Conservation (phyloP, 108 stramenopile species). For the Nitzschia sp. region DNA sequence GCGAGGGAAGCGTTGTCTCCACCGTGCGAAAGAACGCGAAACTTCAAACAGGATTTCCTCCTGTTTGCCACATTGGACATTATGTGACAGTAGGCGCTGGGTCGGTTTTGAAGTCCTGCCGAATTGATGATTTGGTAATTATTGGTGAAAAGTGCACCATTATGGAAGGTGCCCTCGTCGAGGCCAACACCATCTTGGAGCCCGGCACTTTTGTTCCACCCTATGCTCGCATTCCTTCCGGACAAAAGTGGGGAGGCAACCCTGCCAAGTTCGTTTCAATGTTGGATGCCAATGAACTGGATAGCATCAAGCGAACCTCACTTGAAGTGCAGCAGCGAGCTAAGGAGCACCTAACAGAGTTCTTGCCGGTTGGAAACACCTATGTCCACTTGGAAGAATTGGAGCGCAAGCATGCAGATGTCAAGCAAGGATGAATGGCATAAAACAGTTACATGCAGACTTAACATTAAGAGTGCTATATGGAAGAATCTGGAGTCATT, state of each 20-base stretch:
- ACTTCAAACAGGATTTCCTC: constrained; percentile 79
- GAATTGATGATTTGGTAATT: constrained; percentile 80
- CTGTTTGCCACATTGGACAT: constrained; percentile 83
- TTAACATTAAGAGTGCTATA: too few relatives aligned
- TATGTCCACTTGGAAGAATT: constrained; percentile 90
- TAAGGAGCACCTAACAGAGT: constrained; percentile 86
- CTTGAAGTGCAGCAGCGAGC: constrained; percentile 66
- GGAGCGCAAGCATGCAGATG: constrained; percentile 49
- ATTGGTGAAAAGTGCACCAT: constrained; percentile 91
- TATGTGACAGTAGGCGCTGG: constrained; percentile 82
- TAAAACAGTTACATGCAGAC: too few relatives aligned
- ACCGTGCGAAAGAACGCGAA: constrained; percentile 66
- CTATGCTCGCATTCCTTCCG: constrained; percentile 83
- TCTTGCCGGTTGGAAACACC: constrained; percentile 85
- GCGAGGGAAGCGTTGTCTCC: constrained; percentile 89
- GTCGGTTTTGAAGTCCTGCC: constrained; percentile 80
- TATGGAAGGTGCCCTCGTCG: constrained; percentile 87
- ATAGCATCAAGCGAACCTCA: constrained; percentile 66
- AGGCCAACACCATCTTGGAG: constrained; percentile 82
- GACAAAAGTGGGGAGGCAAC: constrained; percentile 93
- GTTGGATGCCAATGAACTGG: constrained; percentile 75
- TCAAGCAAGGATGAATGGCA: constrained; percentile 44
- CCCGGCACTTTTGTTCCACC: constrained; percentile 91
- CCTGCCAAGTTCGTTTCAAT: constrained; percentile 81
- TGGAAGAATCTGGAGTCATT: too few relatives aligned